A percentile compares a stretch with the other conserved stretches of the same genome.
phyloP scores from a whole-genome alignment of 140 eudicot species.

The Oenanthe javanica region DNA sequence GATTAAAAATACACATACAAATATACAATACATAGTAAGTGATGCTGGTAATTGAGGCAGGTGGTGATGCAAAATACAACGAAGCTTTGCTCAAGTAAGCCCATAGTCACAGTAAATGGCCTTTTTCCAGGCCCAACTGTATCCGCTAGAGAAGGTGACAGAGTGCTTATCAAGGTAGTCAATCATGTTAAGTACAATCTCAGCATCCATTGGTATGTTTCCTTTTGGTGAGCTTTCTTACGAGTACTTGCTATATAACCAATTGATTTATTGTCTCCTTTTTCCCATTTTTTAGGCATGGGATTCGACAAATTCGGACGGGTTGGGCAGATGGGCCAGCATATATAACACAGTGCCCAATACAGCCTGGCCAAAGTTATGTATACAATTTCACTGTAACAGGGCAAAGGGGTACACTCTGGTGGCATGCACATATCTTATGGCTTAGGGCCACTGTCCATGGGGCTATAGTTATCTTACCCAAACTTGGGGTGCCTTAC shows the following conservation, averaged over 20 bases:
- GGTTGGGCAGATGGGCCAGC: slow-evolving; percentile 14
- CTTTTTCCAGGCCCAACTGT: background rate
- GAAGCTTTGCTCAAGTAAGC: background rate
- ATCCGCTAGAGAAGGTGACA: slow-evolving; percentile 1
- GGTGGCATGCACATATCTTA: slow-evolving; percentile 7
- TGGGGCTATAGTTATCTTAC: slow-evolving; percentile 1
- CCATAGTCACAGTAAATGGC: slow-evolving; percentile 3
- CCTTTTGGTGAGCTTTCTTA: background rate
- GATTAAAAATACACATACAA: too few species aligned
- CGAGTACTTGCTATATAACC: background rate
- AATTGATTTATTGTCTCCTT: background rate
- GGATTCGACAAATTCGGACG: slow-evolving; percentile 1
- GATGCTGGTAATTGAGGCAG: background rate
- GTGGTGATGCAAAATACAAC: slow-evolving; percentile 1
- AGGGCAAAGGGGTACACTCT: slow-evolving; percentile 10
- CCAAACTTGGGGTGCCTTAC: slow-evolving; percentile 3
- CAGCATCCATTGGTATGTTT: background rate
- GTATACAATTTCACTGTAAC: background rate
- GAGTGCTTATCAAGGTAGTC: slow-evolving; percentile 7
- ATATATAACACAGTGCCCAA: slow-evolving; percentile 10
- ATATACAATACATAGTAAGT: background rate
- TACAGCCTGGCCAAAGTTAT: slow-evolving; percentile 1
- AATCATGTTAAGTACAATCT: slow-evolving; percentile 1
- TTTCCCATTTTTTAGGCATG: background rate
- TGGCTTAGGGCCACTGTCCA: slow-evolving; percentile 10